A percentile compares a stretch with the other conserved stretches of the same genome.
Conservation (phyloP, 225 moss, liverwort and hornwort species). For the Rhytidiadelphus loreus region DNA sequence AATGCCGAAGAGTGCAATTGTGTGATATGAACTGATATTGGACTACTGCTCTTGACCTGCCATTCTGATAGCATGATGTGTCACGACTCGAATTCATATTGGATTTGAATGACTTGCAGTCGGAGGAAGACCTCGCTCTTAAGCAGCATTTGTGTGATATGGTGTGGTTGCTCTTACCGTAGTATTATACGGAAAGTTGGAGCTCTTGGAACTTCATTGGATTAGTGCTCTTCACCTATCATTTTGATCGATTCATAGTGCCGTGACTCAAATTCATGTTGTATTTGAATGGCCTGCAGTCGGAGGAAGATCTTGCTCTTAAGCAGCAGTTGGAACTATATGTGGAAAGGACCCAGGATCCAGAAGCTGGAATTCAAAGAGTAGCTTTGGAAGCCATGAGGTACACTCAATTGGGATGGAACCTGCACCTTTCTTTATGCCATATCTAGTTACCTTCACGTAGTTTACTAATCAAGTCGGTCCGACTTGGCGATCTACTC, state of each 20-base stretch:
- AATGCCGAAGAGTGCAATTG: neutral
- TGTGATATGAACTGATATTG: neutral
- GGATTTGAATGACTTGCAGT: slow-evolving; percentile 1
- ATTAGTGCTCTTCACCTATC: neutral
- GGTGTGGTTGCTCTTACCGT: neutral
- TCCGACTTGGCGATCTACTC: neutral
- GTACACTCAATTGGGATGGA: slow-evolving; percentile 9
- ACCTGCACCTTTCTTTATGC: neutral
- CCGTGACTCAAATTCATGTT: neutral
- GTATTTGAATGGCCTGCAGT: slow-evolving; percentile 13
- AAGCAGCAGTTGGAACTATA: slow-evolving; percentile 97
- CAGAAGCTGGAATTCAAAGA: slow-evolving; percentile 70
- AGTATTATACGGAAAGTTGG: neutral
- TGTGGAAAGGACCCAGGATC: slow-evolving; percentile 84
- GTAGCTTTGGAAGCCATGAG: slow-evolving; percentile 92
- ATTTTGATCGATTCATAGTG: neutral
- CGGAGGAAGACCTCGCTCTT: slow-evolving; percentile 34
- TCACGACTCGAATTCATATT: neutral
- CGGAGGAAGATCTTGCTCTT: slow-evolving; percentile 60
- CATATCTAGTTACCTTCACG: neutral
- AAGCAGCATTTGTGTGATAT: slow-evolving; percentile 16
- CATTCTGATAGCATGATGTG: neutral
- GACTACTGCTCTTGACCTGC: neutral
- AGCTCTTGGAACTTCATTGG: neutral
- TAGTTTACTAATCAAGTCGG: neutral